Percentiles rank a stretch among this genome's conserved stretches.
These are phyloP conservation scores for Aspergillus olivimuriae DNA, from an alignment of 495 filamentous ascomycete genomes.

Conservation along the genomic window DNA sequence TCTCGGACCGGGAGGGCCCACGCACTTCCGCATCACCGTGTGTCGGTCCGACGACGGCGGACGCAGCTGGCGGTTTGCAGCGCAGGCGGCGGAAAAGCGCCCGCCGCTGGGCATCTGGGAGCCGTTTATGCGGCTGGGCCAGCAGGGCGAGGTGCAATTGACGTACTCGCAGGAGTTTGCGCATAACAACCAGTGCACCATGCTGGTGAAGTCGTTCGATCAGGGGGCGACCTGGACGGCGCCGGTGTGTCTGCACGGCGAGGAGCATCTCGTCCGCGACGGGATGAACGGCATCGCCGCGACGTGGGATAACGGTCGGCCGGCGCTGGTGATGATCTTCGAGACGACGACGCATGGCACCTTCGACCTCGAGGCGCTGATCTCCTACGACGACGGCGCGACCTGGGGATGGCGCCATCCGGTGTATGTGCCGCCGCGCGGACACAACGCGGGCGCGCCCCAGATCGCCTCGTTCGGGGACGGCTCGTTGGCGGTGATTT, in stretches of 20 bases:
- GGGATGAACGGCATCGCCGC: constrained; percentile 55
- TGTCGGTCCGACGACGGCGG: constrained; percentile 51
- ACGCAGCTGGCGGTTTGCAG: constrained; percentile 45
- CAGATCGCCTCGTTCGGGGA: constrained; percentile 52
- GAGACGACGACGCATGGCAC: constrained; percentile 46
- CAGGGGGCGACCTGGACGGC: constrained; percentile 45
- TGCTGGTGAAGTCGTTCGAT: constrained; percentile 50
- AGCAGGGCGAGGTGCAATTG: constrained; percentile 46
- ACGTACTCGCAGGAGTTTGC: constrained; percentile 53
- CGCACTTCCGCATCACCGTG: constrained; percentile 55
- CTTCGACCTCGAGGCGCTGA: constrained; percentile 49
- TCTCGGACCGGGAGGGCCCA: constrained; percentile 28
- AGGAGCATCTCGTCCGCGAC: constrained; percentile 40
- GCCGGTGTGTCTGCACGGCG: constrained; percentile 42
- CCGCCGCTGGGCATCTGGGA: constrained; percentile 52
- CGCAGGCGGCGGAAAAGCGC: constrained; percentile 42
- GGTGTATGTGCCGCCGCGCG: constrained; percentile 40
- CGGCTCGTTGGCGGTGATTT: constrained; percentile 49
- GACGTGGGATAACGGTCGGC: constrained; percentile 33
- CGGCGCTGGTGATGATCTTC: constrained; percentile 51
- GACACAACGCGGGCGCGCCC: constrained; percentile 51
- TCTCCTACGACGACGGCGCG: constrained; percentile 51
- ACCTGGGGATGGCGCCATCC: constrained; percentile 47
- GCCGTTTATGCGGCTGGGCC: constrained; percentile 50
- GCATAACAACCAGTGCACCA: constrained; percentile 53